Evolutionary conservation across 116 monocot species (phyloP), one percentile per base, ranked within the genome.

Genomic region (Phalaenopsis hybrid): DNA sequence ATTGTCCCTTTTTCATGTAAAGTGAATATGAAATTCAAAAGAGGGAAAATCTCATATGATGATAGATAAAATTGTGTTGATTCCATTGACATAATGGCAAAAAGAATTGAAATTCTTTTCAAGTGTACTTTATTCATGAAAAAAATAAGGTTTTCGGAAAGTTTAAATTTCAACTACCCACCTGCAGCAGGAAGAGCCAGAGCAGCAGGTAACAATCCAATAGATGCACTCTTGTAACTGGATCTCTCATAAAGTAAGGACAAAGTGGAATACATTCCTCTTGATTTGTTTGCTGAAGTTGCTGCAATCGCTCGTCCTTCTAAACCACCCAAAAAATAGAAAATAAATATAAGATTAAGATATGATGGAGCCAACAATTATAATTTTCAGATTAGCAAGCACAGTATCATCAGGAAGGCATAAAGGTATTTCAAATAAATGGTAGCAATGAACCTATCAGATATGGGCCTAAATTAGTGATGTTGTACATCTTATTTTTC

Each of bases 251-350:
- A 75, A 44, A 75, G 75, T 8, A 45, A 75, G n/a, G 45, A 46
- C 45, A 75, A 45, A 18, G 75, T 45, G 18, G 75, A 75, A 75
- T 75, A 75, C 75, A n/a, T 75, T 75, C 46, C 75, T 75, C 75
- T 75, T 8, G 21, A 75, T 44, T 75, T 77, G 77, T 51, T 77
- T 50, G 51, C 28, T 51, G 77, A 12, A 50, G 50, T 50, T 51
- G 77, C 77, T 50, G 77, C 77, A 77, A 77, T 77, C 10, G 28
- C 51, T 77, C 77, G 77, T 77, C 77, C 77, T 23, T 77, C 77
- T 77, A 77, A 21, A 51, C 37, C 23, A 28, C 77, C 48, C 20
- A 77, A 76, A 2, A 50, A 50, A 75, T n/a, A n/a, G n/a, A n/a
- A 31, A 50, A 51, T 11, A 77, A 28, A 44, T 13, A 45, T 75